These are phyloP conservation scores for Lactifluus piperatus DNA, from an alignment of 768 basidiomycete species.

Conservation along the genomic window DNA sequence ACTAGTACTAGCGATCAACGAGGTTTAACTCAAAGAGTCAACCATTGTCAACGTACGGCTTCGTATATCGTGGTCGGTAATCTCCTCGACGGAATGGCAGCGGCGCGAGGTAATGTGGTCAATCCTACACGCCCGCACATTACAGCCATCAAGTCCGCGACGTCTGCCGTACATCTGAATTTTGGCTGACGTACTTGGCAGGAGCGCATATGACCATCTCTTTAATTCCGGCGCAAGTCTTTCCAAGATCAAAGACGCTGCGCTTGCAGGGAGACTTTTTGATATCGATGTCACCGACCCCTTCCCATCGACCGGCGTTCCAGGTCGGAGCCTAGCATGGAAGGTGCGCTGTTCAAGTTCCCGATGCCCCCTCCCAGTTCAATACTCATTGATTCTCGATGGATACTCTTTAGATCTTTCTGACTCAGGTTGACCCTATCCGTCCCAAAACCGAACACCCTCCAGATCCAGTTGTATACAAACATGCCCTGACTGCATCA, in stretches of 20 bases:
- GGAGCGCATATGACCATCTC: constrained; percentile 35
- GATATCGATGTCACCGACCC: constrained; percentile 30
- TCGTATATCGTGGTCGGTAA: not conserved
- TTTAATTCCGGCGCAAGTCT: constrained; percentile 47
- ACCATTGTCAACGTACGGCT: constrained; percentile 20
- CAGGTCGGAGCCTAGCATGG: constrained; percentile 80
- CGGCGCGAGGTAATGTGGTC: not conserved
- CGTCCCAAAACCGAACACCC: constrained; percentile 36
- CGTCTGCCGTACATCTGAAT: not conserved
- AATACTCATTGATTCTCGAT: constrained; percentile 9
- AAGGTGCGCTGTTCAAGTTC: constrained; percentile 49
- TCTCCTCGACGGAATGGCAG: constrained; percentile 5
- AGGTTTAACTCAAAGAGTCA: not conserved
- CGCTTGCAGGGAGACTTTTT: constrained; percentile 53
- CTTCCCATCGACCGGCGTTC: constrained; percentile 37
- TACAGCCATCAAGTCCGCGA: constrained; percentile 8
- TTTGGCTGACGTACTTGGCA: constrained; percentile 20
- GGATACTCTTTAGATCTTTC: constrained; percentile 48
- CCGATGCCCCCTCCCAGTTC: not conserved
- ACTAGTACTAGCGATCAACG: not conserved
- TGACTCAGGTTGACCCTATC: constrained; percentile 58
- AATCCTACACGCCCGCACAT: constrained; percentile 3
- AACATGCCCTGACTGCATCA: constrained; percentile 34
- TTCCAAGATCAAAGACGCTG: constrained; percentile 59
- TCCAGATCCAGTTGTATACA: constrained; percentile 22